These are phyloP conservation scores for Heritiera littoralis DNA, from an alignment of 345 rosid genomes.

Conservation along the genomic window DNA sequence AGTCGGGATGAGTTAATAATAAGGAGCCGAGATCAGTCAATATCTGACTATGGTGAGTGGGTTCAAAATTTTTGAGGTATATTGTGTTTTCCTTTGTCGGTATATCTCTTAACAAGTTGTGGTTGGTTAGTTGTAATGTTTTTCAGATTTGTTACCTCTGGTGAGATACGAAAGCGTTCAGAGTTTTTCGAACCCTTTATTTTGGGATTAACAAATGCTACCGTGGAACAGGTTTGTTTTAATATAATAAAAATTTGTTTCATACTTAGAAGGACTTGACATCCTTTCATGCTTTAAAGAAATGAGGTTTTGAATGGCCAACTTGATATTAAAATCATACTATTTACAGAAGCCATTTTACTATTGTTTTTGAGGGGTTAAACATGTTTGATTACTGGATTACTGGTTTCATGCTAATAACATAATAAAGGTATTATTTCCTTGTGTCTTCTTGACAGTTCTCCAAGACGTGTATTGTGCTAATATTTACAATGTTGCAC, in stretches of 20 bases:
- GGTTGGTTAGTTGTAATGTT: conserved; percentile 93
- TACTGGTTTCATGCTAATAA: not conserved
- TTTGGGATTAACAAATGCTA: conserved; percentile 72
- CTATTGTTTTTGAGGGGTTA: not conserved
- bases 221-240: conserved; percentile 89
- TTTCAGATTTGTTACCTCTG: conserved; percentile 98
- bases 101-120: conserved; percentile 42
- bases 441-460: not conserved
- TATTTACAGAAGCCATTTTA: not conserved
- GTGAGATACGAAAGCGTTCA: conserved; percentile 83
- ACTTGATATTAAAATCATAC: not conserved
- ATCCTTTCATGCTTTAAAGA: conserved; percentile 11
- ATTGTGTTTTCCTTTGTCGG: conserved; percentile 1
- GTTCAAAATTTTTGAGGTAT: conserved; percentile 17
- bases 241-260: not conserved
- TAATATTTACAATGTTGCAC: not conserved
- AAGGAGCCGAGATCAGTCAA: conserved; percentile 86
- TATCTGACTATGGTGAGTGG: conserved; percentile 87
- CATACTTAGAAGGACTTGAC: not conserved
- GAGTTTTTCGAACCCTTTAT: conserved; percentile 94
- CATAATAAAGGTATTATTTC: not conserved
- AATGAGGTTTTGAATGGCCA: not conserved
- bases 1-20: conserved; percentile 79
- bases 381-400: not conserved
- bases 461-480: not conserved